Conservation (phyloP, 495 filamentous ascomycete genomes). For the Penicillium herquei region DNA sequence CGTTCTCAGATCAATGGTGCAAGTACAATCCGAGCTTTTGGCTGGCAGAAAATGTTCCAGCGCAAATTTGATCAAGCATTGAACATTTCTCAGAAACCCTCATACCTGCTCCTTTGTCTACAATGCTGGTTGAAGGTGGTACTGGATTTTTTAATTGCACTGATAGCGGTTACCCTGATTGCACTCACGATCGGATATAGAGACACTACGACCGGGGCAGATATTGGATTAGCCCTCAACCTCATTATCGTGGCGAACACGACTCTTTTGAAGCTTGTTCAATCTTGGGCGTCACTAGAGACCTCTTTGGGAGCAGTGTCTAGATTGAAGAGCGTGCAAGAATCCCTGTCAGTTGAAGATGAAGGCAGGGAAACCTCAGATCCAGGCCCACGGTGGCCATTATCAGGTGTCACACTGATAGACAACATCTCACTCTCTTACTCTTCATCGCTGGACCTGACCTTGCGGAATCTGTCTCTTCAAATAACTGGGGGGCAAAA, state of each 20-base stretch:
- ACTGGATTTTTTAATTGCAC: conserved; percentile 45
- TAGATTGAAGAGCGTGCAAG: conserved; percentile 4
- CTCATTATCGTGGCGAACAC: conserved; percentile 16
- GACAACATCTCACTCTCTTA: not conserved
- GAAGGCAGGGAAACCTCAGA: not conserved
- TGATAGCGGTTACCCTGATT: conserved; percentile 28
- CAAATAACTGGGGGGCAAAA: not conserved
- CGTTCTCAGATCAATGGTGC: conserved; percentile 33
- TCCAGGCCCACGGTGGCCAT: conserved; percentile 3
- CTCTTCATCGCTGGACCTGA: not conserved
- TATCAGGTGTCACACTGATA: not conserved
- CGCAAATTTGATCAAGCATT: not conserved
- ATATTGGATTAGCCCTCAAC: conserved; percentile 32
- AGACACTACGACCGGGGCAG: conserved; percentile 20
- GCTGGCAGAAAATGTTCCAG: conserved; percentile 36
- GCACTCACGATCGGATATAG: conserved; percentile 14
- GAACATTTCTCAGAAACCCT: conserved; percentile 32
- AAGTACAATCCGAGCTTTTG: conserved; percentile 49
- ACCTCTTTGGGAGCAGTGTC: conserved; percentile 13
- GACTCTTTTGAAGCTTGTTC: conserved; percentile 33
- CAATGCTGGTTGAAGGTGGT: conserved; percentile 52
- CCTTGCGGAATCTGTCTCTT: not conserved
- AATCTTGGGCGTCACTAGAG: conserved; percentile 40
- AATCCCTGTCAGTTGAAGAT: not conserved
- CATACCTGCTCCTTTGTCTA: conserved; percentile 52